Conservation (phyloP, 345 rosid species). For the Linum trigynum region DNA sequence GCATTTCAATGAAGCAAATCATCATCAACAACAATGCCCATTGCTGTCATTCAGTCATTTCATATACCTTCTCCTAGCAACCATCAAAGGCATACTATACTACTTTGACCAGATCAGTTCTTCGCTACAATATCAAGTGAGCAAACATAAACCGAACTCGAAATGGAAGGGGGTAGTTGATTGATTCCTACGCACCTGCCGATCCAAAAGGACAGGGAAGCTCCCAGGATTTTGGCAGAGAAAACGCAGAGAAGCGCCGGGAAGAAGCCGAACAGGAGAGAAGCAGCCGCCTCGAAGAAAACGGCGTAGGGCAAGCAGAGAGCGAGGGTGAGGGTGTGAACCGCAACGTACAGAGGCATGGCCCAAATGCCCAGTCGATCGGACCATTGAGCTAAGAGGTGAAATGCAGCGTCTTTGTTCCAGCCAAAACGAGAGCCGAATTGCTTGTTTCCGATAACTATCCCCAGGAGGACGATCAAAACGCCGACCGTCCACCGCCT, state of each 20-base stretch:
- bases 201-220: constrained; percentile 83
- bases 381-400: constrained; percentile 41
- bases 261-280: constrained; percentile 73
- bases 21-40: too few relatives aligned
- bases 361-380: constrained; percentile 77
- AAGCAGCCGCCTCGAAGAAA: constrained; percentile 86
- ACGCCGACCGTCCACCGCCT: constrained; percentile 46
- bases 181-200: constrained; percentile 47
- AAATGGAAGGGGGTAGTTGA: background rate
- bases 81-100: too few relatives aligned
- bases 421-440: constrained; percentile 35
- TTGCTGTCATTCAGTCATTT: too few relatives aligned
- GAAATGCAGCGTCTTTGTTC: constrained; percentile 50
- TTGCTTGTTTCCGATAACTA: constrained; percentile 21
- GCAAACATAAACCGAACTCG: too few relatives aligned
- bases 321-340: constrained; percentile 66
- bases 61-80: too few relatives aligned
- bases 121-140: too few relatives aligned
- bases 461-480: constrained; percentile 24
- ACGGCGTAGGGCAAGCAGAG: constrained; percentile 81
- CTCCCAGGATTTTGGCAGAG: constrained; percentile 70
- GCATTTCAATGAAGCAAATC: too few relatives aligned
- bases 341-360: constrained; percentile 66
- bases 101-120: too few relatives aligned
- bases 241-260: constrained; percentile 74